Conservation (phyloP, 306 rosid genomes). For the Crotalaria pallida region DNA sequence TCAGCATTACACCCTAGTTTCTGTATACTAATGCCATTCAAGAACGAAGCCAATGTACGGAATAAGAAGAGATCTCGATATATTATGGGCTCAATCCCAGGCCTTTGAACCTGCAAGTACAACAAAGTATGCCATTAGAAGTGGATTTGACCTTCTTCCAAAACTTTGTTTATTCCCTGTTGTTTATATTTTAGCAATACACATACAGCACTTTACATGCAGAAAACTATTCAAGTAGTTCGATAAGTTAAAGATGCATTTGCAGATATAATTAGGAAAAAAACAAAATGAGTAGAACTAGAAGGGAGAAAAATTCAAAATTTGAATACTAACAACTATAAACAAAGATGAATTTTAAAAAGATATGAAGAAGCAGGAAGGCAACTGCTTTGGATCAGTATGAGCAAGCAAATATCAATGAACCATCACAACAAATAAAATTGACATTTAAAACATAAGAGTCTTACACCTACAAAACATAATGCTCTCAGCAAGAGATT, state of each 20-base stretch:
- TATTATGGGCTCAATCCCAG: conserved; percentile 87
- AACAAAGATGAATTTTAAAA: not conserved
- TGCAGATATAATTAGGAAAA: conserved; percentile 2
- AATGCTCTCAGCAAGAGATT: not conserved
- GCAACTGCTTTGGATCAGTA: not conserved
- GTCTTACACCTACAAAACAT: not conserved
- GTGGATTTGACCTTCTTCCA: not conserved
- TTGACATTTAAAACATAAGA: not conserved
- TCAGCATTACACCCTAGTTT: conserved; percentile 97
- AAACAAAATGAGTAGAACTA: not conserved
- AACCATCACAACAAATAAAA: not conserved
- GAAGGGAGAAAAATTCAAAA: not conserved
- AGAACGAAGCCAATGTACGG: conserved; percentile 90
- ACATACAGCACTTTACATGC: conserved; percentile 7
- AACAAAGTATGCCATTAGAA: conserved; percentile 5
- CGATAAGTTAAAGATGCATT: not conserved
- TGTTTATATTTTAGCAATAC: conserved; percentile 16
- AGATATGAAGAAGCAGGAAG: not conserved
- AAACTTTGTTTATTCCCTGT: not conserved
- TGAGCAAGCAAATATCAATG: not conserved
- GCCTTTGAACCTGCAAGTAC: conserved; percentile 84
- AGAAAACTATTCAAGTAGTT: conserved; percentile 2
- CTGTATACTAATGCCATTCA: conserved; percentile 84
- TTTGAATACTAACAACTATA: not conserved
- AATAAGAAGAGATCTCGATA: conserved; percentile 93